Evolutionary conservation across 495 filamentous ascomycete species (phyloP).

Genomic region (Articulospora tetracladia): DNA sequence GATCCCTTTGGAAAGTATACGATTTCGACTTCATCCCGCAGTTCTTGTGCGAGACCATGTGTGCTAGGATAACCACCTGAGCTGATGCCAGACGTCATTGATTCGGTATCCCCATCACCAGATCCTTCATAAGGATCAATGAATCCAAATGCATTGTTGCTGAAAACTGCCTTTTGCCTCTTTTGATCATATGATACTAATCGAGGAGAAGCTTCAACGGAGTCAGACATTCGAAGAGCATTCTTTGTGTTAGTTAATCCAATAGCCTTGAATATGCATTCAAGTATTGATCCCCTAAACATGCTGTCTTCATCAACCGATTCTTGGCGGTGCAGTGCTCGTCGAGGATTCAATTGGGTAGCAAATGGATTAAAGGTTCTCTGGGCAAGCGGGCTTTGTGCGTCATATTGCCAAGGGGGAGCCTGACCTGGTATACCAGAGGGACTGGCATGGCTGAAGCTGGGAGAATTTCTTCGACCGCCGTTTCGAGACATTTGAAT

Average conservation of each 20-base stretch:
- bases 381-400: constrained; percentile 55
- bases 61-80: constrained; percentile 35
- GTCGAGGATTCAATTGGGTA: constrained; percentile 46
- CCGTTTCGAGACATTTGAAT: constrained; percentile 67
- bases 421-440: background rate
- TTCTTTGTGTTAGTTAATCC: constrained; percentile 70
- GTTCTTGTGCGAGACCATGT: constrained; percentile 60
- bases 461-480: constrained; percentile 36
- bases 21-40: constrained; percentile 92
- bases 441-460: constrained; percentile 1
- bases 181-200: constrained; percentile 82
- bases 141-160: constrained; percentile 82
- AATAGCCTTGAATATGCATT: constrained; percentile 94
- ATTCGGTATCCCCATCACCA: constrained; percentile 81
- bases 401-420: constrained; percentile 25
- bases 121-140: constrained; percentile 87
- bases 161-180: constrained; percentile 78
- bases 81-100: constrained; percentile 60
- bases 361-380: constrained; percentile 54
- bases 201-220: constrained; percentile 78
- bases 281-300: constrained; percentile 85
- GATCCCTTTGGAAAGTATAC: constrained; percentile 95
- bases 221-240: constrained; percentile 60
- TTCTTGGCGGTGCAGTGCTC: constrained; percentile 60
- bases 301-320: constrained; percentile 78